Evolutionary conservation across 306 rosid species (phyloP).

Genomic region (Lathyrus aphaca): DNA sequence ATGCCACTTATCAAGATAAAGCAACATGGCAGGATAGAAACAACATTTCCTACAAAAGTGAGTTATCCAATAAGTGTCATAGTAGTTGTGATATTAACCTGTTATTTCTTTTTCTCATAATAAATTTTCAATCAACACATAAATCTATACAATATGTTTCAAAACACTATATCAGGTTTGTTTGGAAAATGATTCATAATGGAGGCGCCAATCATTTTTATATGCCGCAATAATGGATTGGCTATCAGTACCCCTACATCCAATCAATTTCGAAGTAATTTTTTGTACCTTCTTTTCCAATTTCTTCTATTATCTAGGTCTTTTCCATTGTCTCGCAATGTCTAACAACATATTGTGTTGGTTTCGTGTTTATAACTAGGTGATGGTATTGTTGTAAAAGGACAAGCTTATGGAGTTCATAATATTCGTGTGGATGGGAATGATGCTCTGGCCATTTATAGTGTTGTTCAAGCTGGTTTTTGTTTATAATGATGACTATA

Average conservation of each 20-base stretch:
- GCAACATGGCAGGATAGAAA: too few species aligned
- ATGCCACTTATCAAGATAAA: too few species aligned
- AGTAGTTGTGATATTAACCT: too few species aligned
- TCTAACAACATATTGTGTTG: conserved; percentile 31
- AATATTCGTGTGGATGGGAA: conserved; percentile 94
- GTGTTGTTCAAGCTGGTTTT: conserved; percentile 78
- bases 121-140: too few species aligned
- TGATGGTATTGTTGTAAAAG: conserved; percentile 86
- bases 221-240: conserved; percentile 99
- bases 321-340: conserved; percentile 28
- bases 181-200: conserved; percentile 14
- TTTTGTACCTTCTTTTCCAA: conserved; percentile 7
- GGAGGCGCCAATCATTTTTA: conserved; percentile 88
- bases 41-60: too few species aligned
- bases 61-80: too few species aligned
- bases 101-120: too few species aligned
- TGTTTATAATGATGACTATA: too few species aligned
- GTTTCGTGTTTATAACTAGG: conserved; percentile 54
- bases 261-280: conserved; percentile 89
- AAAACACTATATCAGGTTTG: too few species aligned
- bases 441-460: conserved; percentile 81
- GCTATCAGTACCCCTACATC: conserved; percentile 95
- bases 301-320: conserved; percentile 24
- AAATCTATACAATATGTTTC: too few species aligned
- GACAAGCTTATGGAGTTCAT: conserved; percentile 80